Conservation (phyloP, 73 alveolate species). For the Durusdinium trenchii region DNA sequence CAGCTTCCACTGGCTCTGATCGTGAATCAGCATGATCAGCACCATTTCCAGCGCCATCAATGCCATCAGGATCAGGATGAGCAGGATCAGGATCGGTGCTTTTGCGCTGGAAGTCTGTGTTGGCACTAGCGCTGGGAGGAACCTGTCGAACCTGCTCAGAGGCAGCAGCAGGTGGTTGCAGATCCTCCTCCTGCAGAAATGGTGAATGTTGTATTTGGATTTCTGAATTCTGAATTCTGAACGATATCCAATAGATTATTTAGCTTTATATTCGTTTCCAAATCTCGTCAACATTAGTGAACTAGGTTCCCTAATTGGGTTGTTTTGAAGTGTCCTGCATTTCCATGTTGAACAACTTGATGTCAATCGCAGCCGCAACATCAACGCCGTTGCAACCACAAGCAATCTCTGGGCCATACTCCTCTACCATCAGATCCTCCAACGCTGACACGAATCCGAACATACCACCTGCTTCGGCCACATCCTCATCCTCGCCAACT, state of each 20-base stretch:
- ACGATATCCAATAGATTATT: not conserved
- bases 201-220: too few relatives aligned
- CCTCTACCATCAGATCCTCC: not conserved
- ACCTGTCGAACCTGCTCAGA: too few relatives aligned
- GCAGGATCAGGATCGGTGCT: too few relatives aligned
- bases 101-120: too few relatives aligned
- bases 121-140: too few relatives aligned
- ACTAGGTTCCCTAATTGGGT: not conserved
- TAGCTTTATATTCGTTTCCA: not conserved
- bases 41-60: not conserved
- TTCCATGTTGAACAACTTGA: not conserved
- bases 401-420: not conserved
- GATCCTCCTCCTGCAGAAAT: too few relatives aligned
- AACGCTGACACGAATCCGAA: not conserved
- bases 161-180: too few relatives aligned
- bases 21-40: not conserved
- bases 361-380: not conserved
- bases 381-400: not conserved
- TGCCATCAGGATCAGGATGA: too few relatives aligned
- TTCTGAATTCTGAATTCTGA: too few relatives aligned
- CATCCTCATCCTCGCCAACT: not conserved
- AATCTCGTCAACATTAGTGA: not conserved
- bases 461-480: not conserved
- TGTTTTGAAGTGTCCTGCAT: too few relatives aligned
- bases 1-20: not conserved